A percentile compares a stretch with the other conserved stretches of the same genome.
Evolutionary conservation across 805 yeast species (phyloP).

Genomic region (Kodamaea nitidulidarum): DNA sequence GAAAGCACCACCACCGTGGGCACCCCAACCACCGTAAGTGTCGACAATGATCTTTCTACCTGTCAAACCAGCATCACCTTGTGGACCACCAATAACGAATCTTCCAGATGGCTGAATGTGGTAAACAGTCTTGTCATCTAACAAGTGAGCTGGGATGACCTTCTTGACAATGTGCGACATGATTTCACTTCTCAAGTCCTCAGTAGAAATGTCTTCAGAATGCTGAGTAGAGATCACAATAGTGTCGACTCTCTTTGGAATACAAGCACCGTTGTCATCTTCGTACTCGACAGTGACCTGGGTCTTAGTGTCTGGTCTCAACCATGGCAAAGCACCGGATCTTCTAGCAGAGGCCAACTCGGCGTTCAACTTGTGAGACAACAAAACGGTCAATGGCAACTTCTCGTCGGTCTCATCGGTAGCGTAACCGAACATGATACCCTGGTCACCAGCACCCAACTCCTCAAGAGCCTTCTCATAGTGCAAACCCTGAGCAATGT

Average conservation of each 20-base stretch:
- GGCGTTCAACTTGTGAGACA: slow-evolving; percentile 94
- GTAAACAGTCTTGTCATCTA: slow-evolving; percentile 93
- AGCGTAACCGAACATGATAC: slow-evolving; percentile 99
- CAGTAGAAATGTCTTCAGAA: slow-evolving; percentile 93
- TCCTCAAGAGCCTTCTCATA: slow-evolving; percentile 94
- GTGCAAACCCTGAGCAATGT: slow-evolving; percentile 99
- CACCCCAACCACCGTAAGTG: slow-evolving; percentile 99
- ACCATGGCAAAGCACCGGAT: slow-evolving; percentile 90
- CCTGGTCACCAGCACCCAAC: slow-evolving; percentile 99
- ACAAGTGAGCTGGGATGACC: slow-evolving; percentile 85
- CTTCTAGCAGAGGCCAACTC: slow-evolving; percentile 98
- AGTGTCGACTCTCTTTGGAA: slow-evolving; percentile 96
- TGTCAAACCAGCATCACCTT: slow-evolving; percentile 99
- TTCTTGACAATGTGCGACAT: slow-evolving; percentile 78
- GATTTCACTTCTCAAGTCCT: slow-evolving; percentile 79
- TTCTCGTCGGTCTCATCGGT: slow-evolving; percentile 98
- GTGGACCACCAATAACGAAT: slow-evolving; percentile 99
- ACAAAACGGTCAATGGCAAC: slow-evolving; percentile 88
- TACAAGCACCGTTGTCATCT: slow-evolving; percentile 90
- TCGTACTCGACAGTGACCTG: slow-evolving; percentile 98
- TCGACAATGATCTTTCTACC: slow-evolving; percentile 99
- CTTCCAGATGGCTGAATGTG: slow-evolving; percentile 99
- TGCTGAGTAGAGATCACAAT: slow-evolving; percentile 97
- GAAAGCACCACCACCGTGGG: slow-evolving; percentile 99
- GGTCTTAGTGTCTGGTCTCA: slow-evolving; percentile 99